Evolutionary conservation across 139 green algal species (phyloP), one percentile per base, ranked within the genome.

Genomic region (Chlorella sp.): DNA sequence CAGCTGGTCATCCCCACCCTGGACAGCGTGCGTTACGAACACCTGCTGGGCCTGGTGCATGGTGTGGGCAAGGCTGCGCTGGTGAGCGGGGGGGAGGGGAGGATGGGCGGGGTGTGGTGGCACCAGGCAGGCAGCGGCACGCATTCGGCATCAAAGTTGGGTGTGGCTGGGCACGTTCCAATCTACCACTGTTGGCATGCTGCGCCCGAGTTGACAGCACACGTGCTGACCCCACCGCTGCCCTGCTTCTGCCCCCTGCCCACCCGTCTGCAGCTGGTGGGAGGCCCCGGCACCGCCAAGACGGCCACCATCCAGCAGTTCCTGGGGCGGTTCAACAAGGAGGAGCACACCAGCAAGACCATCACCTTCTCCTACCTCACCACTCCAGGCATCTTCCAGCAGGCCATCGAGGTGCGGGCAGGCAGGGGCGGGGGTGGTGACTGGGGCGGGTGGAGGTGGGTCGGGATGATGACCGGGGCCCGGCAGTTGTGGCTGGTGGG

Each of bases 281-380:
- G 96, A 60, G 93, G 92, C 30, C 92, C 96, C n/a, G 96, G 96
- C 28, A 98, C 96, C 3, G 96, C 95, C 90, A 98, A 98, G 88
- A 98, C 95, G 14, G 92, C 87, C 30, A 93, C 89, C 44, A 92
- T 98, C 86, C 96, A 94, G 65, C 93, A 96, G 76, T 98, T 97
- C 91, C 88, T 98, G 81, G 48, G 80, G 14, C 84, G 85, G 58
- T 94, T 97, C 76, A 89, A 92, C 86, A 87, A 90, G 11, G 94
- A 97, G 69, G 90, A 91, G 58, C 91, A 90, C 73, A 64, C 73
- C 26, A 90, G 73, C 82, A 98, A 98, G 90, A 97, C 94, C 46
- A 96, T 99, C 87, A 98, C 94, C 80, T 98, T 98, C 88, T 98
- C 94, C 48, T 94, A 81, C 65, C 91, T 99, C 65, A 98, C 96